Base-by-base conservation (phyloP, 495 filamentous ascomycete species). In the Lasiosphaeriaceae sp. region DNA sequence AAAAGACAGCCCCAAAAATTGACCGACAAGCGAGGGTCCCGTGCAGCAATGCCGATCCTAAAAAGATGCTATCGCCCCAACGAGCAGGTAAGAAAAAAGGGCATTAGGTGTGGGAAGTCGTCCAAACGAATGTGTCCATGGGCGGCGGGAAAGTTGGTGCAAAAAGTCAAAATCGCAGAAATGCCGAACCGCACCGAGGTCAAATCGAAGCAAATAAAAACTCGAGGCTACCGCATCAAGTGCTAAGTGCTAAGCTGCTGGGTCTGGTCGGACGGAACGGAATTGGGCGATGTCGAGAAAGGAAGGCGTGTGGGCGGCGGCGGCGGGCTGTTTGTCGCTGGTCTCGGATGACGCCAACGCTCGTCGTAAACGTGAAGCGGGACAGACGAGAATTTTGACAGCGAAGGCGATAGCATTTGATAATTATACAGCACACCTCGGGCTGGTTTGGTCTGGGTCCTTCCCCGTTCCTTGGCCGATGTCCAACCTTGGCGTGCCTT, bases 311-410 rank as follows among this genome's bases (percentile, higher is more conserved):
- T 31, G 26, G 26, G 26, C 26, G 26, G 9, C 26, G 26, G 26
- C 9, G 3, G 26, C 26, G 3, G 26, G 26, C 9, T 9, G 26
- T 4, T 31, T 3, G 4, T 43, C 9, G 39, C 12, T 2, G 20
- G 21, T 24, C 21, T 48, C 46, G 24, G 22, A 24, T 26, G 19
- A 31, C 26, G 26, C 26, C 3, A 9, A n/a, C n/a, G n/a, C n/a
- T n/a, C n/a, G n/a, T n/a, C n/a, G 24, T 11, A 20, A 23, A 48
- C 11, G 46, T 14, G 46, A 48, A 22, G 21, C 46, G 5, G 22
- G 22, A 22, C 46, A 20, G 46, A 48, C n/a, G 46, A 24, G 14
- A 48, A n/a, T 21, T 26, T 48, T 48, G 46, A 48, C 46, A 48
- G 21, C 46, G 46, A 48, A 26, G 46, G 11, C 46, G 46, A 26